Percentiles rank a stretch among this genome's conserved stretches.
Evolutionary conservation across 1,139 yeast genomes (phyloP).

Genomic region (Pichia sp.): DNA sequence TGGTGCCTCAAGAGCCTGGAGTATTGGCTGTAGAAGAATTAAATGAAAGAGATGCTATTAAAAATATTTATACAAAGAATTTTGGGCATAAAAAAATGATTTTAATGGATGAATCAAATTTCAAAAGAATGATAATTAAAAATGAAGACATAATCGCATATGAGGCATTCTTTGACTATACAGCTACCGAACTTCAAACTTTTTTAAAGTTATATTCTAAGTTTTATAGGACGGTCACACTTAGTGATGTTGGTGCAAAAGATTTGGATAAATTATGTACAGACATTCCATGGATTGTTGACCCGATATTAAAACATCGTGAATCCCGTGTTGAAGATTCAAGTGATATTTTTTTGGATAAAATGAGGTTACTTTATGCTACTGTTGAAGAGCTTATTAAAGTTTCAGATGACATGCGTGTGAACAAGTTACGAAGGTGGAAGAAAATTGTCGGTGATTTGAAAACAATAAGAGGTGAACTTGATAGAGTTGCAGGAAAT

Average conservation of each 20-base stretch:
- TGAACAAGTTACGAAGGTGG: slow-evolving; percentile 45
- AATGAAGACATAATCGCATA: slow-evolving; percentile 46
- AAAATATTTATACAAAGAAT: slow-evolving; percentile 30
- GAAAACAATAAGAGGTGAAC: slow-evolving; percentile 20
- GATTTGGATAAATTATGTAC: slow-evolving; percentile 31
- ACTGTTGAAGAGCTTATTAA: slow-evolving; percentile 34
- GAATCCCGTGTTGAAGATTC: slow-evolving; percentile 11
- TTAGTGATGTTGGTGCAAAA: slow-evolving; percentile 38
- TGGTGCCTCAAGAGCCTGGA: slow-evolving; percentile 8
- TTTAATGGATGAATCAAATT: slow-evolving; percentile 1
- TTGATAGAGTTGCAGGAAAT: slow-evolving; percentile 14
- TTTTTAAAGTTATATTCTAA: slow-evolving; percentile 33
- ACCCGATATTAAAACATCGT: slow-evolving; percentile 5
- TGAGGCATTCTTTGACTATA: slow-evolving; percentile 49
- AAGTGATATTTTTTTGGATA: slow-evolving; percentile 18
- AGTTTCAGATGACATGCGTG: slow-evolving; percentile 36
- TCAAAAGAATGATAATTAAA: slow-evolving; percentile 7
- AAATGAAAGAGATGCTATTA: slow-evolving; percentile 29
- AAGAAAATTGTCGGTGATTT: slow-evolving; percentile 33
- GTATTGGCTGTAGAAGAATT: slow-evolving; percentile 5
- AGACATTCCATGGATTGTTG: slow-evolving; percentile 10
- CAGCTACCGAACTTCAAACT: slow-evolving; percentile 41
- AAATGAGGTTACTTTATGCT: slow-evolving; percentile 28
- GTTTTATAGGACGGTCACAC: slow-evolving; percentile 39
- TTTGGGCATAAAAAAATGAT: slow-evolving; percentile 29